Conservation (phyloP, 2,329 filamentous ascomycete genomes). For the Fusarium sp. region DNA sequence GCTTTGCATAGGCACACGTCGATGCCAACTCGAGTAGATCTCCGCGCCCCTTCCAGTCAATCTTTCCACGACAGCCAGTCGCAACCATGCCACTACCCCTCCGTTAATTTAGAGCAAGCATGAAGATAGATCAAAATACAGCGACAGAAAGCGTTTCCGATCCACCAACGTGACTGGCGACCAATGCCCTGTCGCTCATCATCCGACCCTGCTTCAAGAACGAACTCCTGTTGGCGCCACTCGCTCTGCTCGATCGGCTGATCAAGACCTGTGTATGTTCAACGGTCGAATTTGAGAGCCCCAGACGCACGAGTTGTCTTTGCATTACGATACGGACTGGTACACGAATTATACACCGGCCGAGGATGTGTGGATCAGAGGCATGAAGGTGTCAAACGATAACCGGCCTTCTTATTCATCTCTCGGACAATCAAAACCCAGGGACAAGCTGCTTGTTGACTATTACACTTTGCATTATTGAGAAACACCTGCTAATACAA, state of each 20-base stretch:
- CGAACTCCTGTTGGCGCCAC: not conserved
- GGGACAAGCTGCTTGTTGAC: not conserved
- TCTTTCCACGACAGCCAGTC: not conserved
- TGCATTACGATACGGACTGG: not conserved
- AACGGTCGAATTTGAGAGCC: not conserved
- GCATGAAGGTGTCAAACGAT: too few relatives aligned
- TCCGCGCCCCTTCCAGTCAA: not conserved
- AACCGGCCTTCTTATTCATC: not conserved
- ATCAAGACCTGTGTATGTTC: not conserved
- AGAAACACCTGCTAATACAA: not conserved
- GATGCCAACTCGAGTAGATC: not conserved
- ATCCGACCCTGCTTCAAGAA: not conserved
- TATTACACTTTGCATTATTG: not conserved
- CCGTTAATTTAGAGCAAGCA: not conserved
- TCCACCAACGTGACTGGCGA: not conserved
- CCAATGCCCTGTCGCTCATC: not conserved
- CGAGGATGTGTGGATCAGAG: not conserved
- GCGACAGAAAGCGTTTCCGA: not conserved
- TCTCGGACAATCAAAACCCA: too few relatives aligned
- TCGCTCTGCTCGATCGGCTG: not conserved
- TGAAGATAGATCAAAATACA: not conserved
- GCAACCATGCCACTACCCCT: not conserved
- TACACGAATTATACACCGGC: not conserved
- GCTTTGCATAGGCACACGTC: not conserved
- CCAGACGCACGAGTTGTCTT: not conserved